Conservation (phyloP, 257 asterid species). For the Nicotiana undulata region DNA sequence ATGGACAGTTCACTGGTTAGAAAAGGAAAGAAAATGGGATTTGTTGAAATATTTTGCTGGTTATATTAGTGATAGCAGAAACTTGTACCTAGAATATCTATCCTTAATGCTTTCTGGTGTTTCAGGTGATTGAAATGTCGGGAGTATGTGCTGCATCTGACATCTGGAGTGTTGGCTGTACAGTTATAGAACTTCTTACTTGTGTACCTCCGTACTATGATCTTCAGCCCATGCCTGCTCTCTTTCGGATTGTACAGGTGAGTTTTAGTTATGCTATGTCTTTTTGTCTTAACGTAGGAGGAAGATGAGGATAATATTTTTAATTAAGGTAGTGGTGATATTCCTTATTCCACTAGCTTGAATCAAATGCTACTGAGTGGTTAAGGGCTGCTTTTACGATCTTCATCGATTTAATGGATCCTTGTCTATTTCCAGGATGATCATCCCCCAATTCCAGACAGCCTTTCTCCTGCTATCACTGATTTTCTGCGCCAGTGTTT, state of each 20-base stretch:
- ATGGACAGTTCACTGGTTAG: background rate
- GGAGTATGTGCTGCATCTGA: constrained; percentile 99
- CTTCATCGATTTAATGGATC: constrained; percentile 3
- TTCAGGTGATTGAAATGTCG: constrained; percentile 97
- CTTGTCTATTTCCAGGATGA: constrained; percentile 28
- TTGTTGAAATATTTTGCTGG: background rate
- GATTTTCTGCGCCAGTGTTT: constrained; percentile 47
- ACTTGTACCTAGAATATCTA: constrained; percentile 7
- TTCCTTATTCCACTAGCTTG: background rate
- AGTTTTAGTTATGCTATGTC: constrained; percentile 7
- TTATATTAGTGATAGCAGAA: background rate
- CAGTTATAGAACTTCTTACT: constrained; percentile 95
- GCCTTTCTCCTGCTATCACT: constrained; percentile 42
- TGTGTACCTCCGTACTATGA: constrained; percentile 95
- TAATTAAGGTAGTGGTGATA: background rate
- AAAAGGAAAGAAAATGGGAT: background rate
- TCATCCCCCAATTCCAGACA: constrained; percentile 49
- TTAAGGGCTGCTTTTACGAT: background rate
- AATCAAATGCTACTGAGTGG: background rate
- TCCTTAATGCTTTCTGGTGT: constrained; percentile 9
- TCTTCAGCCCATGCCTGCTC: constrained; percentile 99
- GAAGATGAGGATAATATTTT: background rate
- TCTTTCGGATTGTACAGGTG: constrained; percentile 96
- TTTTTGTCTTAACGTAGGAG: constrained; percentile 3
- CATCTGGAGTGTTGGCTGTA: constrained; percentile 99